phyloP scores from a whole-genome alignment of 345 rosid genomes.

The Citrus sp. region DNA sequence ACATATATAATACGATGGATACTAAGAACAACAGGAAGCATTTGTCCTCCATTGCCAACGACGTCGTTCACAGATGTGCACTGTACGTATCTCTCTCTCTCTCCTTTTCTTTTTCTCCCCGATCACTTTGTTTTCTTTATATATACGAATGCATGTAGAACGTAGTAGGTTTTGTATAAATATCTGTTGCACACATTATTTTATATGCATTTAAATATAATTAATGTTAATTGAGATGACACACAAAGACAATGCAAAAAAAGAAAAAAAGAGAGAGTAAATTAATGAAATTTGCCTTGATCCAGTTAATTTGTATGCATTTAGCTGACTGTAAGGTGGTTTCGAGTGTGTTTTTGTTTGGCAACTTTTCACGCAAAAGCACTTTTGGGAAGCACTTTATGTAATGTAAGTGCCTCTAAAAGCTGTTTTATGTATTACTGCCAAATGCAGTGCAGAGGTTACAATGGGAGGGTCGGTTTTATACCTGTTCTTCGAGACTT shows the following conservation, averaged over 20 bases:
- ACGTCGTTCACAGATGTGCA: slow-evolving; percentile 61
- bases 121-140: too few relatives aligned
- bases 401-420: too few relatives aligned
- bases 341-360: not conserved
- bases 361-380: not conserved
- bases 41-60: slow-evolving; percentile 75
- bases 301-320: not conserved
- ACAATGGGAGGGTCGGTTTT: too few relatives aligned
- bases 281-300: not conserved
- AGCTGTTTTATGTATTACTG: not conserved
- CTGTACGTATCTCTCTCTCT: slow-evolving; percentile 30
- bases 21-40: slow-evolving; percentile 53
- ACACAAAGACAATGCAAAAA: too few relatives aligned
- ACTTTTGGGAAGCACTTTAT: not conserved
- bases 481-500: too few relatives aligned
- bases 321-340: not conserved
- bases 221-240: not conserved
- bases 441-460: not conserved
- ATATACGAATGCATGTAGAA: not conserved
- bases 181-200: not conserved
- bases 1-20: not conserved
- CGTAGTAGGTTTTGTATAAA: too few relatives aligned
- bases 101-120: not conserved
- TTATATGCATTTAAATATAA: not conserved
- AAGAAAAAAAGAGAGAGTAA: too few relatives aligned